A percentile compares a stretch with the other conserved stretches of the same genome.
These are phyloP conservation scores for Naganishia friedmannii DNA, from an alignment of 768 basidiomycete genomes.

Conservation along the genomic window DNA sequence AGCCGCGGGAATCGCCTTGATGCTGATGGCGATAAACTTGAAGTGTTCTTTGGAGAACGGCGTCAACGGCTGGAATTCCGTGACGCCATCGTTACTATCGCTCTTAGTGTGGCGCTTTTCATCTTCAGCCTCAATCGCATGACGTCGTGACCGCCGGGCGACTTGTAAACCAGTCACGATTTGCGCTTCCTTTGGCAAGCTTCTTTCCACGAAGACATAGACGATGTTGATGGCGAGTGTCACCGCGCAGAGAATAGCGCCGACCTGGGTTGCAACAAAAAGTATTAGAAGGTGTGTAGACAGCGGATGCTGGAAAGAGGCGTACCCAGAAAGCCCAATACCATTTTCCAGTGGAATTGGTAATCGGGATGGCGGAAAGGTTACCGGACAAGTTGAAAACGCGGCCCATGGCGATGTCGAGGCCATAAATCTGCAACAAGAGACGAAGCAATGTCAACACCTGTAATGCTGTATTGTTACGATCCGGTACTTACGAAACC, in stretches of 20 bases:
- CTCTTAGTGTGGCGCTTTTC: neutral
- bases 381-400: slow-evolving; percentile 39
- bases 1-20: slow-evolving; percentile 29
- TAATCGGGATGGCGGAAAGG: slow-evolving; percentile 45
- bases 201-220: slow-evolving; percentile 44
- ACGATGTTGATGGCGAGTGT: slow-evolving; percentile 39
- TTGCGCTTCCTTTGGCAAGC: slow-evolving; percentile 34
- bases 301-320: neutral
- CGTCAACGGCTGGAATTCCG: slow-evolving; percentile 1
- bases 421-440: slow-evolving; percentile 37
- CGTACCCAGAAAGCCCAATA: slow-evolving; percentile 48
- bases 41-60: slow-evolving; percentile 21
- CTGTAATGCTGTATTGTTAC: no score
- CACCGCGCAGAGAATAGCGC: slow-evolving; percentile 39
- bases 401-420: slow-evolving; percentile 48
- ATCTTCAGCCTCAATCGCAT: neutral
- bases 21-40: slow-evolving; percentile 22
- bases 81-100: neutral
- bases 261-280: slow-evolving; percentile 33
- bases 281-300: no score
- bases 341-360: slow-evolving; percentile 45
- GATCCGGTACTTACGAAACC: slow-evolving; percentile 31
- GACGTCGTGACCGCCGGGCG: neutral
- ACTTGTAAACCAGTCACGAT: slow-evolving; percentile 27
- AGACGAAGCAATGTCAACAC: neutral